Conservation (phyloP, 2,329 filamentous ascomycete species). For the Monilinia fructicola region DNA sequence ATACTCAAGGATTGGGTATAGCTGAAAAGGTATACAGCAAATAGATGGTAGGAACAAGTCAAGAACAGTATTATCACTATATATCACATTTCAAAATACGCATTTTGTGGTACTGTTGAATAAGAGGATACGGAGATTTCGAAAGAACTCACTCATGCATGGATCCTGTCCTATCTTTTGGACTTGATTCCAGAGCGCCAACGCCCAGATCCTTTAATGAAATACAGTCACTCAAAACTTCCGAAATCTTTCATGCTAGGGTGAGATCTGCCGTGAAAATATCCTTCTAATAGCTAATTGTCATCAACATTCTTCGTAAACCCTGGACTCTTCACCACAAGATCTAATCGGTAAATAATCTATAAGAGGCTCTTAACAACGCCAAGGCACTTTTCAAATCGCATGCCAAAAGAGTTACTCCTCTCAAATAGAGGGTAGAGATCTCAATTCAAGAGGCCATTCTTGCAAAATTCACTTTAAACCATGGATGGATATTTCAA, state of each 20-base stretch:
- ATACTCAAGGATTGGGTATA: constrained; percentile 15
- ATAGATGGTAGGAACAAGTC: constrained; percentile 12
- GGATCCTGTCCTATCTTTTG: background rate
- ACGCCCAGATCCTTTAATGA: no score
- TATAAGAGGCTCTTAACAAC: background rate
- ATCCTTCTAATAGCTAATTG: background rate
- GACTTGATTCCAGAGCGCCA: background rate
- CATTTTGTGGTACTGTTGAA: background rate
- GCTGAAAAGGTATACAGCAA: constrained; percentile 17
- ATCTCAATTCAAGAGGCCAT: no score
- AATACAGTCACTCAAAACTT: no score
- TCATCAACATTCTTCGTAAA: background rate
- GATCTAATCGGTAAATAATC: background rate
- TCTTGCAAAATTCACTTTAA: no score
- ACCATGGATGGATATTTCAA: no score
- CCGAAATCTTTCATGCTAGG: no score
- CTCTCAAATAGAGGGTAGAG: no score
- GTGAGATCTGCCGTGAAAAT: background rate
- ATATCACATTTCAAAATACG: background rate
- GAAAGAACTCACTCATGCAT: background rate
- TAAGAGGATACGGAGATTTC: background rate
- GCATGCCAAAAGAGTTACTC: no score
- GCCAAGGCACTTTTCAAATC: no score
- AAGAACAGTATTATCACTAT: background rate
- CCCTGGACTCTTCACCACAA: background rate